Conservation (phyloP, 2,329 filamentous ascomycete species). For the Periconia macrospinosa region DNA sequence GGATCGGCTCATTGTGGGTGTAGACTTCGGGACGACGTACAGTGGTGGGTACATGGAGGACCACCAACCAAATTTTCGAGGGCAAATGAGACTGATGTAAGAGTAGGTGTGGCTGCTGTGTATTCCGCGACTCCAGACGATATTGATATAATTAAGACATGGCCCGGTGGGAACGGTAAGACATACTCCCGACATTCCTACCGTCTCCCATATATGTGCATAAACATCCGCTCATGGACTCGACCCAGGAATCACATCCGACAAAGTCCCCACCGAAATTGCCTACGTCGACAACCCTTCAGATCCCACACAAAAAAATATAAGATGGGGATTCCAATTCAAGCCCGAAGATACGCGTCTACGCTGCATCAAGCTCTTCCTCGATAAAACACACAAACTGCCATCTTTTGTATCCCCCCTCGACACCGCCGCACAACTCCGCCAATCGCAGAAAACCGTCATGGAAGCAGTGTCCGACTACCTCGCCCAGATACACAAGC, state of each 20-base stretch:
- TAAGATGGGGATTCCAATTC: constrained; percentile 83
- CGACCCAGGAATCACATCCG: constrained; percentile 67
- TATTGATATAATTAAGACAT: constrained; percentile 78
- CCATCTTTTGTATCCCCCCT: constrained; percentile 78
- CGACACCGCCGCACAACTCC: constrained; percentile 76
- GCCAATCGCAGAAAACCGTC: constrained; percentile 73
- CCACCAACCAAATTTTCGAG: background rate
- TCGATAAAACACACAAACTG: constrained; percentile 77
- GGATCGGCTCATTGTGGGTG: constrained; percentile 73
- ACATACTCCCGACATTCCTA: background rate
- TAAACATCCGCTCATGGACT: constrained; percentile 10
- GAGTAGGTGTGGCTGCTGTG: constrained; percentile 66
- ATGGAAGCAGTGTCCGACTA: constrained; percentile 80
- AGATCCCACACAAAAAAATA: constrained; percentile 21
- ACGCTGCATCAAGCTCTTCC: constrained; percentile 81
- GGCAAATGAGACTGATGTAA: constrained; percentile 13
- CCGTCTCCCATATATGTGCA: background rate
- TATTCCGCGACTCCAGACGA: constrained; percentile 78
- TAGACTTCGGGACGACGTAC: constrained; percentile 85
- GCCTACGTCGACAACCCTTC: constrained; percentile 50
- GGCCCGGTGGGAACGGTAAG: constrained; percentile 75
- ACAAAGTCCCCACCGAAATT: constrained; percentile 83
- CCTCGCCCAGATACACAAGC: constrained; percentile 72
- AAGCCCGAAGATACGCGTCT: constrained; percentile 74
- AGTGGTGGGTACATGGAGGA: constrained; percentile 56